A percentile compares a stretch with the other conserved stretches of the same genome.
These are phyloP conservation scores for Adansonia gregorii DNA, from an alignment of 441 rosid genomes.

Conservation along the genomic window DNA sequence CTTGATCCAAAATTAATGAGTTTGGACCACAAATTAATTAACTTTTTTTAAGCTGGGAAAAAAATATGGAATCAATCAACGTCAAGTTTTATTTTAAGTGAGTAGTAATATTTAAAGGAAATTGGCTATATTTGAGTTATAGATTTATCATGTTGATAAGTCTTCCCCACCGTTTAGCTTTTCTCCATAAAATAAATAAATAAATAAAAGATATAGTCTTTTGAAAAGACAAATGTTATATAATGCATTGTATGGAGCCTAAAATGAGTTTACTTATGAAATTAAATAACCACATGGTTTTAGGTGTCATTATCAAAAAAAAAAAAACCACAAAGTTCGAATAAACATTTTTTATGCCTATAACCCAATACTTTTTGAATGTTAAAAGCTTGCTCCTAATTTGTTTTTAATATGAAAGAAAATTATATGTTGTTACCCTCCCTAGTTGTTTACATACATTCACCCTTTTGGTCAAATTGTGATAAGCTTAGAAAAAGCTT, in stretches of 20 bases:
- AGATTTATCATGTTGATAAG: not conserved
- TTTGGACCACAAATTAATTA: slow-evolving; percentile 13
- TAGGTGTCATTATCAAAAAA: slow-evolving; percentile 20
- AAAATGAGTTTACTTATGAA: not conserved
- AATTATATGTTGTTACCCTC: not conserved
- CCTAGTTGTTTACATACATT: not conserved
- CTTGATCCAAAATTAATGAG: slow-evolving; percentile 6
- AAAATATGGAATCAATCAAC: not conserved
- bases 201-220: not conserved
- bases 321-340: not conserved
- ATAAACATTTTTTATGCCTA: not conserved
- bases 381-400: not conserved
- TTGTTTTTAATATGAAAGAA: not conserved
- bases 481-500: not conserved
- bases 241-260: slow-evolving; percentile 26
- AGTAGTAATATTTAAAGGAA: slow-evolving; percentile 16
- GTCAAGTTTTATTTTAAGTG: slow-evolving; percentile 19
- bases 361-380: not conserved
- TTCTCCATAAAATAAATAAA: not conserved
- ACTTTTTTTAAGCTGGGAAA: not conserved
- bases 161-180: not conserved
- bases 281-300: slow-evolving; percentile 20
- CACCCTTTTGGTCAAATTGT: slow-evolving; percentile 6
- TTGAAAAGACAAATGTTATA: not conserved
- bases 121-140: slow-evolving; percentile 10